A percentile compares a stretch with the other conserved stretches of the same genome.
Evolutionary conservation across 768 basidiomycete genomes (phyloP).

Genomic region (Leucocoprinus birnbaumii): DNA sequence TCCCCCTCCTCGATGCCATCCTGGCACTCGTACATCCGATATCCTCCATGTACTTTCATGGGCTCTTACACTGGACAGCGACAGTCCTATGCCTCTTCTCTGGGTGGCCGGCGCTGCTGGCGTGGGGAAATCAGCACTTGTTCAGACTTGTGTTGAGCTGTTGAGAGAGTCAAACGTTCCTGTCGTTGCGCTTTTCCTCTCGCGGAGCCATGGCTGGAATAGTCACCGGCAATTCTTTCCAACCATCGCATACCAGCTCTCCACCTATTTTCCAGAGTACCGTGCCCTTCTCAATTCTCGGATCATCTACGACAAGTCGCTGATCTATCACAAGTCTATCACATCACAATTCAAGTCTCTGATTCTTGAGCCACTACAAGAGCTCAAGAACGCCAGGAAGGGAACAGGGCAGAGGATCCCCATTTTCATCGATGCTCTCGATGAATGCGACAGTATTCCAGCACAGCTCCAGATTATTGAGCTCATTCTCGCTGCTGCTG

Average conservation of each 20-base stretch:
- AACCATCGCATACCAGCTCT: conserved; percentile 9
- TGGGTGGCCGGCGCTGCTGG: conserved; percentile 8
- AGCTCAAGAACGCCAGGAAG: background rate
- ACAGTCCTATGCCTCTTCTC: background rate
- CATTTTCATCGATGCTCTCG: background rate
- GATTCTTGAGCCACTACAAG: background rate
- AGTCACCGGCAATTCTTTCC: background rate
- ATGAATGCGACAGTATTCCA: background rate
- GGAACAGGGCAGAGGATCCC: background rate
- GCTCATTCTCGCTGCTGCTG: no score
- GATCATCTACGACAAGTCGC: background rate
- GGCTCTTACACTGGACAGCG: background rate
- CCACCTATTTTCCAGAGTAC: background rate
- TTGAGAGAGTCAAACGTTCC: background rate
- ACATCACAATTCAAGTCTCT: background rate
- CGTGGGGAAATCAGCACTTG: conserved; percentile 5
- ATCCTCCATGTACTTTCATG: background rate
- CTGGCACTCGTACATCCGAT: background rate
- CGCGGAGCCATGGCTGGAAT: background rate
- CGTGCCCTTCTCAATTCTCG: background rate
- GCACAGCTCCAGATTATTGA: background rate
- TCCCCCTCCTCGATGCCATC: background rate
- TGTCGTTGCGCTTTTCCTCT: conserved; percentile 9
- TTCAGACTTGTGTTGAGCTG: conserved; percentile 1
- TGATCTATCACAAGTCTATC: background rate